Base-by-base conservation (phyloP, 2,329 filamentous ascomycete genomes). In the Byssothecium circinans region DNA sequence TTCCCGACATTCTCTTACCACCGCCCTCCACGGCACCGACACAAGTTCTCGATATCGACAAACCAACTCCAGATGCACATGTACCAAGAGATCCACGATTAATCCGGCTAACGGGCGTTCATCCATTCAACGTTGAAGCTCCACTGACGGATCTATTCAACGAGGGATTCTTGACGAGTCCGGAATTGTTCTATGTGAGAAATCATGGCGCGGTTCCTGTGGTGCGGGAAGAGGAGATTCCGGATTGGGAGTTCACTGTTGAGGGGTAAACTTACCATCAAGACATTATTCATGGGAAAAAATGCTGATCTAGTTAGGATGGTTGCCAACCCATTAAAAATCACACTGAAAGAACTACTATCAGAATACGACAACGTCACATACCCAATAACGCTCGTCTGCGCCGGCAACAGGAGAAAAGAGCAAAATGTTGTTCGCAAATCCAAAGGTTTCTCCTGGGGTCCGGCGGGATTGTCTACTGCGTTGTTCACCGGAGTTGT, bases 371-470 rank as follows among this genome's bases (percentile, higher is more conserved):
- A 91, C 45, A 89, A 95, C 65, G 81, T 89, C 20, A 96, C 91
- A 2, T 88, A 88, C 48, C 91, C 91, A 0, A 80, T 96, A 50
- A 96, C 91, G 0, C 80, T 96, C 1, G 91, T 96, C 18, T 96
- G 91, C 68, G 91, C 91, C 3, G 91, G 91, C 1, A 96, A 96
- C 69, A 81, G 91, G 49, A 82, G 91, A 25, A 96, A 96, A 73
- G 91, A 96, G 71, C 91, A 96, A 66, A 96, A 96, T 58, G 79
- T 89, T 42, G 88, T 96, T 2, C 81, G 89, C 14, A 96, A 96
- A 69, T 89, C 88, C 1, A 95, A 96, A 61, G 91, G 91, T 0
- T 96, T 96, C 73, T 95, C 90, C 2, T 96, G 91, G 91, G 91
- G 91, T 29, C 79, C 91, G 1, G 91, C 89, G 3, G 91, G 91